Conservation (phyloP, 345 rosid species). For the Acer saccharum region DNA sequence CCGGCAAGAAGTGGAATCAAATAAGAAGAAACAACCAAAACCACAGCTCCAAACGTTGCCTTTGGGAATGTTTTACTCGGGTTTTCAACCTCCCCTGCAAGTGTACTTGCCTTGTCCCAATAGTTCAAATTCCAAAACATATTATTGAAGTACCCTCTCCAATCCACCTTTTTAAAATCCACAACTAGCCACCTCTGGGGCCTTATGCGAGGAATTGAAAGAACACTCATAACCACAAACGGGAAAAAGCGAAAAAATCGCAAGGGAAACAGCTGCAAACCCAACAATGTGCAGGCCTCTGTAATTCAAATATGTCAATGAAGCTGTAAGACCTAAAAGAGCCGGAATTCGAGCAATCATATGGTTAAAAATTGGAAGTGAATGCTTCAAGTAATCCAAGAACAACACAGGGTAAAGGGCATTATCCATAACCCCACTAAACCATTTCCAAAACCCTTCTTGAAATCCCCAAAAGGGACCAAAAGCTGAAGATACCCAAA, state of each 20-base stretch:
- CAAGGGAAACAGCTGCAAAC: constrained; percentile 69
- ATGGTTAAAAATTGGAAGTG: constrained; percentile 62
- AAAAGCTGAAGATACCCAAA: constrained; percentile 92
- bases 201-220: constrained; percentile 65
- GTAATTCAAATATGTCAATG: constrained; percentile 81
- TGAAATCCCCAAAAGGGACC: constrained; percentile 96
- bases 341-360: constrained; percentile 76
- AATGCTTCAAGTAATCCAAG: constrained; percentile 89
- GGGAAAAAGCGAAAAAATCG: constrained; percentile 81
- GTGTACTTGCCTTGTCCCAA: constrained; percentile 97
- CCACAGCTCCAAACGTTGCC: constrained; percentile 75
- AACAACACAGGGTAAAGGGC: constrained; percentile 88
- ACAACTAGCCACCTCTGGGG: constrained; percentile 75
- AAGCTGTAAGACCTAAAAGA: constrained; percentile 67
- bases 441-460: constrained; percentile 97
- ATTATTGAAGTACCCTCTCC: constrained; percentile 89
- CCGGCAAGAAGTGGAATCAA: constrained; percentile 85
- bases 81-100: constrained; percentile 83
- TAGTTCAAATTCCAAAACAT: constrained; percentile 97
- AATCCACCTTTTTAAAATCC: constrained; percentile 61
- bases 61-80: constrained; percentile 88
- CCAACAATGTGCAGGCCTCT: constrained; percentile 90
- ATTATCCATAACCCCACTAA: constrained; percentile 97
- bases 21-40: constrained; percentile 77
- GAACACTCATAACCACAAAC: constrained; percentile 67